These are phyloP conservation scores for Herpetomonas tarakana DNA, from an alignment of 208 protist species.

Conservation along the genomic window DNA sequence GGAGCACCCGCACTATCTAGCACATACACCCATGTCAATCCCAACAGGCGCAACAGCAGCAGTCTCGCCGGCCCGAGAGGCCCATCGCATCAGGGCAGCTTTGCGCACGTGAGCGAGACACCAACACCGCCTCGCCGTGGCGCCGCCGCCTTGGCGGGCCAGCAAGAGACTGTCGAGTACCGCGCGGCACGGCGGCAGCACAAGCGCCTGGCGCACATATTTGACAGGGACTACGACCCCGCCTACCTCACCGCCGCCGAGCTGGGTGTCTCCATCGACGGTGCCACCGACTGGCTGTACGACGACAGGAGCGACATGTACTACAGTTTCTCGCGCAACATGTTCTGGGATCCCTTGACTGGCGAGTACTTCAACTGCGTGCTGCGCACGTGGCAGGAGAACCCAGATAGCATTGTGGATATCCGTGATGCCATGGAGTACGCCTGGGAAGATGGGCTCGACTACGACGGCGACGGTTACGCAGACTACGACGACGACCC, in stretches of 20 bases:
- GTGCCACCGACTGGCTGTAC: conserved; percentile 81
- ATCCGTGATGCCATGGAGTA: conserved; percentile 26
- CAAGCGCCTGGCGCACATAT: conserved; percentile 19
- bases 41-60: neutral
- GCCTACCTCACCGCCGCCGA: conserved; percentile 67
- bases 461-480: neutral
- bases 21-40: no score
- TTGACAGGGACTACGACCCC: conserved; percentile 30
- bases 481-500: neutral
- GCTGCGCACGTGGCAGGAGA: conserved; percentile 65
- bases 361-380: conserved; percentile 66
- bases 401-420: conserved; percentile 31
- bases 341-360: conserved; percentile 82
- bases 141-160: no score
- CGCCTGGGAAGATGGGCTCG: neutral
- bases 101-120: neutral
- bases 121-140: no score
- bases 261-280: conserved; percentile 61
- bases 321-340: conserved; percentile 66
- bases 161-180: conserved; percentile 4
- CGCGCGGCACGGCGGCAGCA: conserved; percentile 6
- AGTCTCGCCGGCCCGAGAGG: no score
- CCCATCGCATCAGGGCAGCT: neutral
- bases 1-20: no score
- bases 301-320: conserved; percentile 81